Evolutionary conservation across 371 early-diverging fungal species (phyloP), one percentile per base, ranked within the genome.

Genomic region (Syncephalastrum monosporum): DNA sequence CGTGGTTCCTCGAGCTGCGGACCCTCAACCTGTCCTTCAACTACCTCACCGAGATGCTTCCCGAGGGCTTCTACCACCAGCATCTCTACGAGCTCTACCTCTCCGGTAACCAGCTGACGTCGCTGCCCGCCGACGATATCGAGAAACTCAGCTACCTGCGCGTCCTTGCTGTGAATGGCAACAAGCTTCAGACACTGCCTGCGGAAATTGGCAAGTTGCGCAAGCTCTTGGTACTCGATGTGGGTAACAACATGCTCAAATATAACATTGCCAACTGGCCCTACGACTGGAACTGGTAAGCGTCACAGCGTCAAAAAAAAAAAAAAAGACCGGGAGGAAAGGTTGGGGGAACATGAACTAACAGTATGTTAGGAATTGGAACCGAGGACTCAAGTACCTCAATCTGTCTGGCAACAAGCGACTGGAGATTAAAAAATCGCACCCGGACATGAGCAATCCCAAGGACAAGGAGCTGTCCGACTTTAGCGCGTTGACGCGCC

Each of bases 191-290:
- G 55, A 92, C 93, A 0, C 73, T 97, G 2, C 96, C 96, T n/a
- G 91, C 92, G 4, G 95, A 95, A 75, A 82, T 97, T 42, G 89
- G 90, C 55, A 94, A 94, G 65, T 73, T 94, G 6, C 69, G 82
- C 33, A 81, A 85, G 24, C 73, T 96, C 17, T 55, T 80, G 15
- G 90, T 88, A 16, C 67, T 96, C 24, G 97, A 96, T 66, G 90
- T 93, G 4, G 92, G 94, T 27, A 86, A 88, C 69, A 95, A 96
- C 60, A 77, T 84, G 33, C 75, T 96, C 33, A 91, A 92, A 71
- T 96, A 95, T 71, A 96, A 96, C 58, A 91, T 95, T 42, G 82
- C 90, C 23, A 96, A 96, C 64, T 95, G 94, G 94, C 94, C 93
- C 0, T 94, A 93, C 65, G 95, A 95, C 62, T 96, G 95, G 95